phyloP scores from a whole-genome alignment of 768 basidiomycete species.

The Tremella mesenterica region DNA sequence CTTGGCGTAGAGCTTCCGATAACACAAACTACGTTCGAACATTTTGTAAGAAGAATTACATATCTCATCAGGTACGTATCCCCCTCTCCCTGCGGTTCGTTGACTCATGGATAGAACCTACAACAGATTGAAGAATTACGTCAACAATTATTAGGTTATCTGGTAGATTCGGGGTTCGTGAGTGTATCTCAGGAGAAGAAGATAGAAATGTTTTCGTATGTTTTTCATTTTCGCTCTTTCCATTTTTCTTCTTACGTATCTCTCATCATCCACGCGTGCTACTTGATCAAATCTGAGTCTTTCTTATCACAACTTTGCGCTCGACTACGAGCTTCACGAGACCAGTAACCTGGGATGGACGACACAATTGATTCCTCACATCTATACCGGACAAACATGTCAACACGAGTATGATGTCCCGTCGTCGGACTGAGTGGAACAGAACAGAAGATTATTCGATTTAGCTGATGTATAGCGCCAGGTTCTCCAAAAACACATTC shows the following conservation, averaged over 20 bases:
- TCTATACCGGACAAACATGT: no score
- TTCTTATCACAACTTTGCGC: no score
- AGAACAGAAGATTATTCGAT: not conserved
- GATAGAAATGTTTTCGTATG: slow-evolving; percentile 61
- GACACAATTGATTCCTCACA: no score
- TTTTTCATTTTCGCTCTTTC: not conserved
- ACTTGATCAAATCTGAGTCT: no score
- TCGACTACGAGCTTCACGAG: no score
- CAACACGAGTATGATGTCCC: no score
- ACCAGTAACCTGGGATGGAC: no score
- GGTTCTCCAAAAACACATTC: slow-evolving; percentile 56
- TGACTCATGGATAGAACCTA: slow-evolving; percentile 56
- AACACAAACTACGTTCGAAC: slow-evolving; percentile 57
- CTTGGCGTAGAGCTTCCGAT: slow-evolving; percentile 69
- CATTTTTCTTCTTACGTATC: slow-evolving; percentile 1
- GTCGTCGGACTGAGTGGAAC: no score
- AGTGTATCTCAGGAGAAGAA: slow-evolving; percentile 58
- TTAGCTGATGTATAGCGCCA: slow-evolving; percentile 50
- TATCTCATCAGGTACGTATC: slow-evolving; percentile 66
- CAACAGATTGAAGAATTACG: slow-evolving; percentile 94
- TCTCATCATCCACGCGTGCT: no score
- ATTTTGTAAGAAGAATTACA: slow-evolving; percentile 69
- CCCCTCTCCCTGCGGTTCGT: not conserved
- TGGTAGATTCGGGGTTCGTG: slow-evolving; percentile 82
- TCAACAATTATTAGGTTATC: slow-evolving; percentile 78